phyloP scores from a whole-genome alignment of 495 filamentous ascomycete genomes.

The Penicillium malachiteum region DNA sequence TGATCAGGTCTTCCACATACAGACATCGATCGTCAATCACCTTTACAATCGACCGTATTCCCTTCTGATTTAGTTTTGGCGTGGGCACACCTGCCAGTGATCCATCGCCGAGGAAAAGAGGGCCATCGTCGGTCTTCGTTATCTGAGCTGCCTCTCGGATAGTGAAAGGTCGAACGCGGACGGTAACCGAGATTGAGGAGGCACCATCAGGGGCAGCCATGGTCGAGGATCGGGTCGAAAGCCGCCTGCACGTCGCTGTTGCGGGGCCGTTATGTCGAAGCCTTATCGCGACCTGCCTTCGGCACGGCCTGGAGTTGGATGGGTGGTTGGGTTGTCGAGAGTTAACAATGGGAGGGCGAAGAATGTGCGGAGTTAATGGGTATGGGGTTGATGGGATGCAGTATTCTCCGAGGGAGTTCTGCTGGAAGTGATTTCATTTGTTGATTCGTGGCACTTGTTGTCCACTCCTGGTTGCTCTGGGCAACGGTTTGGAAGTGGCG shows the following conservation, averaged over 20 bases:
- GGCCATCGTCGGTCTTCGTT: conserved; percentile 77
- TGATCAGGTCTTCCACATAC: conserved; percentile 52
- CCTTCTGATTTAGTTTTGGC: conserved; percentile 82
- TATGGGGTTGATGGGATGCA: conserved; percentile 29
- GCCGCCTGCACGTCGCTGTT: conserved; percentile 15
- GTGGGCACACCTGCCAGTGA: conserved; percentile 78
- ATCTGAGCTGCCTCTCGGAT: conserved; percentile 65
- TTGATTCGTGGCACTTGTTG: conserved; percentile 34
- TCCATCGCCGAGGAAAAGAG: conserved; percentile 91
- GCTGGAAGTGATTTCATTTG: conserved; percentile 33
- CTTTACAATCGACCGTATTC: conserved; percentile 88
- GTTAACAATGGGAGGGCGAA: conserved; percentile 23
- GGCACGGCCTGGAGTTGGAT: conserved; percentile 15
- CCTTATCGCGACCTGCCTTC: conserved; percentile 23
- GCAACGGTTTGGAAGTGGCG: conserved; percentile 29
- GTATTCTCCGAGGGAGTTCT: conserved; percentile 30
- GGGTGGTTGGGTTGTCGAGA: conserved; percentile 10
- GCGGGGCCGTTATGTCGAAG: conserved; percentile 23
- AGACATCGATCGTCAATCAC: conserved; percentile 94
- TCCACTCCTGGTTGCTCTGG: conserved; percentile 36
- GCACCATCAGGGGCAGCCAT: conserved; percentile 60
- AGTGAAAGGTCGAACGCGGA: conserved; percentile 92
- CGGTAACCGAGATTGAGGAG: conserved; percentile 68
- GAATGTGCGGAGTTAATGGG: conserved; percentile 29
- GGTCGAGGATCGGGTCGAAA: conserved; percentile 19